phyloP scores from a whole-genome alignment of 129 eudicot genomes.

The Flaveria sonorensis region DNA sequence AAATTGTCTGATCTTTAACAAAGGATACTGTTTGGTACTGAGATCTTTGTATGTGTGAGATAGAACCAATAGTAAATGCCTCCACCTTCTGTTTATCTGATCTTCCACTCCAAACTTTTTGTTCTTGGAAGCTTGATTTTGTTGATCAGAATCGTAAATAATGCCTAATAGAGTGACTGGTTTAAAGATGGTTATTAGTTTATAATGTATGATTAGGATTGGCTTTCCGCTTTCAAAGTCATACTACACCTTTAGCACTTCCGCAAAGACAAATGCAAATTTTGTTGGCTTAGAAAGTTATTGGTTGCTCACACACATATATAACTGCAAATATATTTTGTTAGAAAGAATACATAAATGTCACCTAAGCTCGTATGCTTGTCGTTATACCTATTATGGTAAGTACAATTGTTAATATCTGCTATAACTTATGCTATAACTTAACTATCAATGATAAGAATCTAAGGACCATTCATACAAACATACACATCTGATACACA shows the following conservation, averaged over 20 bases:
- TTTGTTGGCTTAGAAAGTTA: neutral
- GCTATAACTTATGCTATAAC: neutral
- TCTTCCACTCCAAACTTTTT: neutral
- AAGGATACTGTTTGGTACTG: conserved; percentile 6
- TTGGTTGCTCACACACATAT: neutral
- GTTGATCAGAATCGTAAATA: neutral
- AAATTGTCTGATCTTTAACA: neutral
- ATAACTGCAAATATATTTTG: too few species aligned
- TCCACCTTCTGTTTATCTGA: neutral
- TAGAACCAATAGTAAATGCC: neutral
- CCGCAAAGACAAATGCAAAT: neutral
- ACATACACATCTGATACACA: neutral
- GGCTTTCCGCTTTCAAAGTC: neutral
- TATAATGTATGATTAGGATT: neutral
- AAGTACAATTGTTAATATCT: neutral
- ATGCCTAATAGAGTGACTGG: neutral
- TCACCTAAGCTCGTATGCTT: neutral
- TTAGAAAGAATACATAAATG: too few species aligned
- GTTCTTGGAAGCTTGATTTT: neutral
- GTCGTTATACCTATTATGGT: conserved; percentile 4
- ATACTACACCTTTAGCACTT: neutral
- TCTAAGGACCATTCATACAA: neutral
- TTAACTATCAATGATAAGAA: neutral
- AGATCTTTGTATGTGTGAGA: conserved; percentile 1
- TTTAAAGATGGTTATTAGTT: neutral